Conservation (phyloP, 306 rosid genomes). For the Quillaja saponaria region DNA sequence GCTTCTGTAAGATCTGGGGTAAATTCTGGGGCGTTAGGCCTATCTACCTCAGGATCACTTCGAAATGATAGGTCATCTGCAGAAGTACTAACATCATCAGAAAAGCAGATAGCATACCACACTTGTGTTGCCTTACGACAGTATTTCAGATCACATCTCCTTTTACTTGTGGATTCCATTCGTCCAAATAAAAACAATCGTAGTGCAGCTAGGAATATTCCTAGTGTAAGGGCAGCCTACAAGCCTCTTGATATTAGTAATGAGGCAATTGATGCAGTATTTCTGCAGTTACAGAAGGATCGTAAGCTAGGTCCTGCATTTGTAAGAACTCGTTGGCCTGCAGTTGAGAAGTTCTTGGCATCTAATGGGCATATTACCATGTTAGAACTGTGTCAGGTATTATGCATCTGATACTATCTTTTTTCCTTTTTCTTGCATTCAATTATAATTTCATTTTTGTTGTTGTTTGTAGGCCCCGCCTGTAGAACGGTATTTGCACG, state of each 20-base stretch:
- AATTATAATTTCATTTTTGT: constrained; percentile 18
- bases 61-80: constrained; percentile 85
- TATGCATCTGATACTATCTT: background rate
- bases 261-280: constrained; percentile 87
- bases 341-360: constrained; percentile 76
- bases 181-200: constrained; percentile 92
- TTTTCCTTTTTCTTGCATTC: background rate
- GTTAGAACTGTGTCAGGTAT: constrained; percentile 98
- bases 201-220: constrained; percentile 72
- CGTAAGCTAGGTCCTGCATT: constrained; percentile 91
- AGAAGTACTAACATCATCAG: constrained; percentile 89
- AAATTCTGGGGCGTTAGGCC: constrained; percentile 73
- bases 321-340: constrained; percentile 89
- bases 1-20: constrained; percentile 89
- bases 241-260: constrained; percentile 92
- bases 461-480: constrained; percentile 82
- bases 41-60: constrained; percentile 64
- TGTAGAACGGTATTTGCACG: constrained; percentile 89
- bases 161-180: constrained; percentile 80
- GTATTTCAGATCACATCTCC: constrained; percentile 93
- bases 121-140: constrained; percentile 91
- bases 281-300: constrained; percentile 88
- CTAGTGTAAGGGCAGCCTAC: constrained; percentile 88
- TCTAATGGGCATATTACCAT: constrained; percentile 82
- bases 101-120: constrained; percentile 95